These are phyloP conservation scores for Rhododendron vialii DNA, from an alignment of 148 eudicot species.

Conservation along the genomic window DNA sequence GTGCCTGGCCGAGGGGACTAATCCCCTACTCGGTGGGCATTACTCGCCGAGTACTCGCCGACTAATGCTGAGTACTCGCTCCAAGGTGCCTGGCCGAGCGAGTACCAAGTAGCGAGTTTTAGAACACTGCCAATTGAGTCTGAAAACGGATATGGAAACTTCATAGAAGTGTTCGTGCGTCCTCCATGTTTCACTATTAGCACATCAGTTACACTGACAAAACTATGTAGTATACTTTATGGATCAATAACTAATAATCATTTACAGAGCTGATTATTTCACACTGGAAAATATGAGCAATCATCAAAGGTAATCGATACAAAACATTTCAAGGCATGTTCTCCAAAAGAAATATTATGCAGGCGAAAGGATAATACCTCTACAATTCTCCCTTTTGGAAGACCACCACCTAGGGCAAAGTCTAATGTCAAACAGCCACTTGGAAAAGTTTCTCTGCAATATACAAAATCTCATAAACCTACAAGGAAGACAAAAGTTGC, in stretches of 20 bases:
- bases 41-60: too few species aligned
- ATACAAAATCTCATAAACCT: constrained; percentile 7
- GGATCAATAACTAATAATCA: neutral
- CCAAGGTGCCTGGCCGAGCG: too few species aligned
- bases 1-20: too few species aligned
- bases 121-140: neutral
- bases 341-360: too few species aligned
- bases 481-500: neutral
- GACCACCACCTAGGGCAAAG: constrained; percentile 94
- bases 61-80: too few species aligned
- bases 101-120: too few species aligned
- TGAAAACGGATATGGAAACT: neutral
- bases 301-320: neutral
- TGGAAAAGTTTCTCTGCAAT: constrained; percentile 91
- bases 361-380: constrained; percentile 44
- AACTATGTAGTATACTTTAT: neutral
- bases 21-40: too few species aligned
- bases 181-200: neutral
- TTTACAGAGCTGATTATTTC: neutral
- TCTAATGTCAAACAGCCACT: constrained; percentile 95
- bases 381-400: constrained; percentile 93
- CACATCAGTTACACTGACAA: neutral
- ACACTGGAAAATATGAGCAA: neutral
- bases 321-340: neutral
- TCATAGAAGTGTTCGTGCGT: neutral